These are phyloP conservation scores for Pichia terricola DNA, from an alignment of 1,139 yeast genomes.

Conservation along the genomic window DNA sequence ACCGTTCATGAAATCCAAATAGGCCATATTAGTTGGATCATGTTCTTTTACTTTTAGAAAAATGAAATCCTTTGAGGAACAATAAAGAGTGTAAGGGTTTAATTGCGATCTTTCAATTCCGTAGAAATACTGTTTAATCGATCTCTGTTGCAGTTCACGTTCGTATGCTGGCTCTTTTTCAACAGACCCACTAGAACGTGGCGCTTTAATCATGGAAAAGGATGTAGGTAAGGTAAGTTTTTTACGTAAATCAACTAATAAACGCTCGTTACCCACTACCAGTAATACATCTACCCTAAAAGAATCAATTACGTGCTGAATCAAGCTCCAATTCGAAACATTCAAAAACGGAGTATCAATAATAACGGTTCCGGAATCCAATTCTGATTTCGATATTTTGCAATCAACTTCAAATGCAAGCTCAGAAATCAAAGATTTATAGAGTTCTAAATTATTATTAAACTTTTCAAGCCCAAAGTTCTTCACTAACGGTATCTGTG, in stretches of 20 bases:
- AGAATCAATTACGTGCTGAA: constrained; percentile 52
- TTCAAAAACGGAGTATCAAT: constrained; percentile 74
- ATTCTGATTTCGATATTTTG: constrained; percentile 5
- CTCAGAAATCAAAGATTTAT: constrained; percentile 11
- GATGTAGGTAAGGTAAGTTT: constrained; percentile 27
- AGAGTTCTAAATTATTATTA: constrained; percentile 46
- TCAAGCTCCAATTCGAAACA: constrained; percentile 37
- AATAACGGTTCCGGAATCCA: constrained; percentile 45
- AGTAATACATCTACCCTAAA: constrained; percentile 51
- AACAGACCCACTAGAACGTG: constrained; percentile 67
- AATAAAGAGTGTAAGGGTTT: constrained; percentile 66
- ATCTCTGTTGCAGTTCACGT: constrained; percentile 63
- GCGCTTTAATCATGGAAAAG: constrained; percentile 48
- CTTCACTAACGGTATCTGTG: constrained; percentile 80
- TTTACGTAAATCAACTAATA: constrained; percentile 54
- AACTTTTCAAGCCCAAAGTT: constrained; percentile 64
- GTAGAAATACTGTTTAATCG: constrained; percentile 82
- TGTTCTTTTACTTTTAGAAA: constrained; percentile 40
- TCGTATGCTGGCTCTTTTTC: constrained; percentile 62
- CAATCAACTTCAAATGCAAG: constrained; percentile 7
- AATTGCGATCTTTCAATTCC: constrained; percentile 61
- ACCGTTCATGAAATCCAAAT: constrained; percentile 27
- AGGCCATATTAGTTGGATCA: constrained; percentile 14
- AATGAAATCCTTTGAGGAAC: constrained; percentile 38
- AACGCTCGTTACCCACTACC: constrained; percentile 55